These are phyloP conservation scores for Akanthomyces dipterigenus DNA, from an alignment of 2,329 filamentous ascomycete species.

Conservation along the genomic window DNA sequence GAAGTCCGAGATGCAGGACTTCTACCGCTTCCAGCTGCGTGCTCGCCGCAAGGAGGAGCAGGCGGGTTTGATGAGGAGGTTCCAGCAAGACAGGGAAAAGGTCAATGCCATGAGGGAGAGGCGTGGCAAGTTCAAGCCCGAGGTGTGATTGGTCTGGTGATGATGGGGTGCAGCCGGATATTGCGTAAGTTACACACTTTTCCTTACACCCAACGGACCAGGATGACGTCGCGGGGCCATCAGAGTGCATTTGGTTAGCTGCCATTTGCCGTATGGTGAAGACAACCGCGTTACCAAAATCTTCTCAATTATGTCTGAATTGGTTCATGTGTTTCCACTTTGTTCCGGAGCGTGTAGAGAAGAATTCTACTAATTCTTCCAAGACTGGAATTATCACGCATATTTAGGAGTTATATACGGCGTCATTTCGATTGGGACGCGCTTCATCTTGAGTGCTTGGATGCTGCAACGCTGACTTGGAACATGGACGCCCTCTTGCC, in stretches of 20 bases:
- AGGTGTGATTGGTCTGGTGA: constrained; percentile 27
- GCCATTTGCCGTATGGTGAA: constrained; percentile 42
- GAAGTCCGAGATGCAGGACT: constrained; percentile 60
- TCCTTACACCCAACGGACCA: constrained; percentile 17
- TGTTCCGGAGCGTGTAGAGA: background rate
- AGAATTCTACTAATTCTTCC: background rate
- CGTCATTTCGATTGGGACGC: background rate
- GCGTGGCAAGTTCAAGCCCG: constrained; percentile 54
- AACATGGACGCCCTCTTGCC: background rate
- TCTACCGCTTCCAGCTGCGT: constrained; percentile 77
- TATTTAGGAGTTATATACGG: background rate
- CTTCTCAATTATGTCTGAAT: constrained; percentile 59
- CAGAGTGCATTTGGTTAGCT: constrained; percentile 24
- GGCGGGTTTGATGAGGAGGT: constrained; percentile 59
- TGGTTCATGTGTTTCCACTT: background rate
- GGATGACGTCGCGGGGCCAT: constrained; percentile 52
- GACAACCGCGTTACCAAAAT: constrained; percentile 56
- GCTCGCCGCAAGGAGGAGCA: constrained; percentile 73
- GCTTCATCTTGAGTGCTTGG: background rate
- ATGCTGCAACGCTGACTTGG: background rate
- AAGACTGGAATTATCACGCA: background rate
- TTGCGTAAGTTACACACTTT: background rate
- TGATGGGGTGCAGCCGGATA: background rate
- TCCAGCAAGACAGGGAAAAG: constrained; percentile 69
- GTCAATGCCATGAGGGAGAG: constrained; percentile 65